Evolutionary conservation across 306 rosid genomes (phyloP).

Genomic region (Fragaria nilgerrensis): DNA sequence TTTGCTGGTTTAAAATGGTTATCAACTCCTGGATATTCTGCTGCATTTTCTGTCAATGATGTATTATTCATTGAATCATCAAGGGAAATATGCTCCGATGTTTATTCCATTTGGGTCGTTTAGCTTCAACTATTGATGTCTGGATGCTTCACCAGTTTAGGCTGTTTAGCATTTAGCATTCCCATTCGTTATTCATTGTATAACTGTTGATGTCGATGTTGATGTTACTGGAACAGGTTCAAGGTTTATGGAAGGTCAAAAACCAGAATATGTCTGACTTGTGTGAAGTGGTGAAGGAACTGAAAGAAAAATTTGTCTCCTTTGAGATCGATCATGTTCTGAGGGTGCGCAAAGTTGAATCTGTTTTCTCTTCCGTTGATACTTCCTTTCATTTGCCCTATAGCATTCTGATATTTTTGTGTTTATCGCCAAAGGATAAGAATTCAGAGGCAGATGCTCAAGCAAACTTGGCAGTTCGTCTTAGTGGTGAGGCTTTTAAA

Average conservation of each 20-base stretch:
- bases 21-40: neutral
- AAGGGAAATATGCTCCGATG: neutral
- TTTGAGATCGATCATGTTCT: conserved; percentile 80
- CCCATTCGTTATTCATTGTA: conserved; percentile 21
- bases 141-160: neutral
- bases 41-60: neutral
- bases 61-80: neutral
- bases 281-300: conserved; percentile 62
- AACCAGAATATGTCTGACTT: conserved; percentile 55
- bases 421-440: conserved; percentile 43
- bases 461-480: conserved; percentile 75
- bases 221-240: conserved; percentile 56
- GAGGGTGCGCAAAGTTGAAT: conserved; percentile 60
- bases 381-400: conserved; percentile 1
- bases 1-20: neutral
- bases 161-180: neutral
- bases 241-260: conserved; percentile 80
- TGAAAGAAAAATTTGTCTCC: conserved; percentile 64
- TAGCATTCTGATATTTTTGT: conserved; percentile 25
- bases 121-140: neutral
- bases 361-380: neutral
- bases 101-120: neutral
- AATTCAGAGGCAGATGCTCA: conserved; percentile 90
- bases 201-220: neutral
- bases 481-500: conserved; percentile 59